phyloP scores from a whole-genome alignment of 495 filamentous ascomycete species.

The Lasiosphaeris hirsuta region DNA sequence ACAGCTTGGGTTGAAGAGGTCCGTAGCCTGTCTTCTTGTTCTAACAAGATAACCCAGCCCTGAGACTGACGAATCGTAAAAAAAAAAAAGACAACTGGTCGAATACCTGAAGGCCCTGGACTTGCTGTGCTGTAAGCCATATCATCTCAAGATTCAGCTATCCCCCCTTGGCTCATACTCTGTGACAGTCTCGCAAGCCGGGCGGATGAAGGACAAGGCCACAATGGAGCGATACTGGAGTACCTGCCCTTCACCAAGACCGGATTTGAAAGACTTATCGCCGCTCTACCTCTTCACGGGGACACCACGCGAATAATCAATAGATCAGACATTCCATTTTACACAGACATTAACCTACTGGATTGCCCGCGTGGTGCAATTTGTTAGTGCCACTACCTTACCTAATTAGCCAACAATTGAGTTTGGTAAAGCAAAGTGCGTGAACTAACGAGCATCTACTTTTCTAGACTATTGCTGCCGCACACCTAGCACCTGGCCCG shows the following conservation, averaged over 20 bases:
- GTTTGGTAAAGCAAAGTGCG: neutral
- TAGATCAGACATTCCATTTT: neutral
- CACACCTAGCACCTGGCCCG: neutral
- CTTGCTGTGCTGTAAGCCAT: no score
- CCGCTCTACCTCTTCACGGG: neutral
- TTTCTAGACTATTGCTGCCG: constrained; percentile 4
- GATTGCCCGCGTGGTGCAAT: neutral
- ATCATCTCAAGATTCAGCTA: no score
- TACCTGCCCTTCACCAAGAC: neutral
- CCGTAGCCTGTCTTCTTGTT: no score
- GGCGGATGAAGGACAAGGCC: neutral
- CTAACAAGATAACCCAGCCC: no score
- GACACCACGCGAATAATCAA: neutral
- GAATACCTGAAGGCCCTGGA: no score
- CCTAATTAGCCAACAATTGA: no score
- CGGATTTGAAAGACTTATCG: neutral
- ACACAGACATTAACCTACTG: neutral
- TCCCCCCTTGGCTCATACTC: no score
- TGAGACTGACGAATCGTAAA: no score
- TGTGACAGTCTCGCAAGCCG: no score
- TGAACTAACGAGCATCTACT: neutral
- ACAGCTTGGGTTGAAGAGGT: no score
- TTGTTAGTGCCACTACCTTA: neutral
- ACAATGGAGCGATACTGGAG: neutral
- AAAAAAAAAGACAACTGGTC: no score